Evolutionary conservation across 2,329 filamentous ascomycete species (phyloP).

Genomic region (Acrocalymma vagum): DNA sequence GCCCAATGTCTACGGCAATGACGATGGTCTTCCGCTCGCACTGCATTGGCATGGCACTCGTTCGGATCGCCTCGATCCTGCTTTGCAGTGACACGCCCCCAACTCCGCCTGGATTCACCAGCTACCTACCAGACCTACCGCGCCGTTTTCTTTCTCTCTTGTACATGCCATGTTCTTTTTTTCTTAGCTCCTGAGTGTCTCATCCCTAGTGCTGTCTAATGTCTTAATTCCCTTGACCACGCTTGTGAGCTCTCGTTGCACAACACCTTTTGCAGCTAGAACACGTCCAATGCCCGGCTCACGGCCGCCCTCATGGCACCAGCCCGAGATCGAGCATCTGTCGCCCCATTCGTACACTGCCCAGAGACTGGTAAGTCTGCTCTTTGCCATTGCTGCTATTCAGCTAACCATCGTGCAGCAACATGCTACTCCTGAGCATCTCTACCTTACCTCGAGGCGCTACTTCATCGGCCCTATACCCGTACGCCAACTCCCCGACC

Average conservation of each 20-base stretch:
- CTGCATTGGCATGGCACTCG: conserved; percentile 19
- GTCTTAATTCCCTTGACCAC: conserved; percentile 14
- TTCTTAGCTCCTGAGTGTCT: conserved; percentile 19
- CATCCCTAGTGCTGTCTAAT: conserved; percentile 21
- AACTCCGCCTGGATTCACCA: no score
- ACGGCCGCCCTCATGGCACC: conserved; percentile 42
- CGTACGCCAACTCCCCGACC: conserved; percentile 30
- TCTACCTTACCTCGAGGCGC: conserved; percentile 68
- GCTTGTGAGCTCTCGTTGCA: conserved; percentile 22
- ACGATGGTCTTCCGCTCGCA: conserved; percentile 21
- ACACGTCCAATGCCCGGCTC: conserved; percentile 38
- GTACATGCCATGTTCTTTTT: conserved; percentile 11
- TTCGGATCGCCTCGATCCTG: conserved; percentile 17
- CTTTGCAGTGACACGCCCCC: conserved; percentile 9
- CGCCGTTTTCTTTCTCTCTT: conserved; percentile 26
- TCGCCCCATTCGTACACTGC: conserved; percentile 62
- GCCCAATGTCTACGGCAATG: no score
- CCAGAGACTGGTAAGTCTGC: conserved; percentile 57
- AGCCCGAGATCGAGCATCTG: conserved; percentile 44
- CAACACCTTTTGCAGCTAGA: conserved; percentile 12
- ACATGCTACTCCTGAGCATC: conserved; percentile 68
- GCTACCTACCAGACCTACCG: conserved; percentile 17
- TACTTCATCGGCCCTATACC: conserved; percentile 73
- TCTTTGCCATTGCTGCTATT: not conserved
- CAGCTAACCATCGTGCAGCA: conserved; percentile 50